These are phyloP conservation scores for Carallia pectinifolia DNA, from an alignment of 345 rosid species.

Conservation along the genomic window DNA sequence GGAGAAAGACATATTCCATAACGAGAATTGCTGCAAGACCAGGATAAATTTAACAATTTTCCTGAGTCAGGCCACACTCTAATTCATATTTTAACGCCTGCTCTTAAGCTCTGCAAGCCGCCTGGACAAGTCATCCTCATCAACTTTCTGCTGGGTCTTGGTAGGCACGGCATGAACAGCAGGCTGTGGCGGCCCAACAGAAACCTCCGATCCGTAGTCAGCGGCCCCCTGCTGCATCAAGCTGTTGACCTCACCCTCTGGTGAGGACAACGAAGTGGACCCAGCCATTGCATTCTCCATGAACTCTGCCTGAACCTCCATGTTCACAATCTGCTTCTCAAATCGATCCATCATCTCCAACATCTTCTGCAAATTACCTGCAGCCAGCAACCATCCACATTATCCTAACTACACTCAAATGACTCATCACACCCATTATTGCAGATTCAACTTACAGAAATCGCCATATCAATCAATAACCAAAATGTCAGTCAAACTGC, in stretches of 20 bases:
- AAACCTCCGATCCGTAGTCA: conserved; percentile 90
- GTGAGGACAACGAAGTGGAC: conserved; percentile 90
- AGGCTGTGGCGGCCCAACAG: conserved; percentile 95
- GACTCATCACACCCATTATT: background rate
- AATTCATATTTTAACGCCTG: conserved; percentile 50
- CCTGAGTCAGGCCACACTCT: background rate
- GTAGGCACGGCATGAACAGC: conserved; percentile 84
- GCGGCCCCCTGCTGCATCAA: conserved; percentile 99
- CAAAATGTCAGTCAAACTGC: no score
- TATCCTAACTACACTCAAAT: background rate
- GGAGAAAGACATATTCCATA: no score
- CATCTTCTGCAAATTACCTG: conserved; percentile 98
- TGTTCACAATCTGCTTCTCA: conserved; percentile 97
- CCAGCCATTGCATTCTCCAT: conserved; percentile 99
- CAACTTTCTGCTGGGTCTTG: conserved; percentile 75
- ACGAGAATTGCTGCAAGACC: no score
- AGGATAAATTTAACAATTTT: no score
- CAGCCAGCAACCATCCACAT: conserved; percentile 11
- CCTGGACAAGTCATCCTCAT: conserved; percentile 91
- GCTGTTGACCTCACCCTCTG: conserved; percentile 97
- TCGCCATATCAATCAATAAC: background rate
- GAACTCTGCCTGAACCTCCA: conserved; percentile 99
- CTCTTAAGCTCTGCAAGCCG: conserved; percentile 94
- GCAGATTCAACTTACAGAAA: background rate
- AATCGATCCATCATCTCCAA: conserved; percentile 97